These are phyloP conservation scores for Corylus avellana DNA, from an alignment of 306 rosid species.

Conservation along the genomic window DNA sequence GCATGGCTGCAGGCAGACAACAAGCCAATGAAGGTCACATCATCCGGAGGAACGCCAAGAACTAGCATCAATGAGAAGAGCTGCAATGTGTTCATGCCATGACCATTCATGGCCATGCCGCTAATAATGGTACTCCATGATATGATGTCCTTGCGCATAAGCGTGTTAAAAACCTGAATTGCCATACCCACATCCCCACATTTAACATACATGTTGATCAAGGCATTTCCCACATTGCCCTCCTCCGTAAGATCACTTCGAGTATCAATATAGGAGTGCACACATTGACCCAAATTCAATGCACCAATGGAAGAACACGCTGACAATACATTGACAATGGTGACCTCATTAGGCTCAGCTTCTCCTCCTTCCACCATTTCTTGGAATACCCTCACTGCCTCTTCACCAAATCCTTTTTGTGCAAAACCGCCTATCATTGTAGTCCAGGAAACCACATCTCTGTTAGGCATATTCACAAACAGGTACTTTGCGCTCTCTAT, in stretches of 20 bases:
- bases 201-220: slow-evolving; percentile 78
- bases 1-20: slow-evolving; percentile 74
- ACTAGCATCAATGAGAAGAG: slow-evolving; percentile 70
- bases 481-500: slow-evolving; percentile 46
- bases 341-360: slow-evolving; percentile 67
- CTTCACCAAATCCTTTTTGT: slow-evolving; percentile 52
- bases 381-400: slow-evolving; percentile 60
- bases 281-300: slow-evolving; percentile 72
- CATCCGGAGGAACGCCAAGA: slow-evolving; percentile 68
- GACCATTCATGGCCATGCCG: slow-evolving; percentile 79
- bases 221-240: slow-evolving; percentile 65
- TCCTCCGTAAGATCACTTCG: slow-evolving; percentile 41
- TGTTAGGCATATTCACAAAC: slow-evolving; percentile 53
- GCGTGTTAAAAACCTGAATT: slow-evolving; percentile 40
- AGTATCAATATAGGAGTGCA: slow-evolving; percentile 54
- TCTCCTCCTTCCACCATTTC: slow-evolving; percentile 47
- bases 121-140: slow-evolving; percentile 71
- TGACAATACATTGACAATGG: slow-evolving; percentile 56
- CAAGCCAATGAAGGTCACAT: slow-evolving; percentile 62
- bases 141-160: slow-evolving; percentile 54
- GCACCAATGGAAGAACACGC: slow-evolving; percentile 68
- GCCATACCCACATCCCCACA: slow-evolving; percentile 58
- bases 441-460: slow-evolving; percentile 82
- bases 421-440: slow-evolving; percentile 71
- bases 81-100: slow-evolving; percentile 47